A percentile compares a stretch with the other conserved stretches of the same genome.
Evolutionary conservation across 495 filamentous ascomycete genomes (phyloP).

Genomic region (Alectoria sarmentosa): DNA sequence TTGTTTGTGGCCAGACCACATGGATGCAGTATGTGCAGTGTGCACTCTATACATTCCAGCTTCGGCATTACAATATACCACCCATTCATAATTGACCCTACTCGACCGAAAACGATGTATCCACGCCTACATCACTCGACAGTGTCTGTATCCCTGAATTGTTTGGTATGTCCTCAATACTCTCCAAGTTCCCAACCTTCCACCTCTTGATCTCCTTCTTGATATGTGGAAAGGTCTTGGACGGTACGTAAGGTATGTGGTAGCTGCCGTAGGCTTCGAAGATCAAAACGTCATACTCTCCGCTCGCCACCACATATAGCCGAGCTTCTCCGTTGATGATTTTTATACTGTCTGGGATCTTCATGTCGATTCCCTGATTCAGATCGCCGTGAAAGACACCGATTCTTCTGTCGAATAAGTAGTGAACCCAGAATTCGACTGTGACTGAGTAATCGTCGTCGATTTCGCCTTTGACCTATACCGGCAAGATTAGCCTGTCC

Average conservation of each 20-base stretch:
- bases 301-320: neutral
- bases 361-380: neutral
- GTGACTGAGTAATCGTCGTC: neutral
- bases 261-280: neutral
- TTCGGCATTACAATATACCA: neutral
- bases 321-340: neutral
- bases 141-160: neutral
- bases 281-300: neutral
- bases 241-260: neutral
- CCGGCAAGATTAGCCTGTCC: neutral
- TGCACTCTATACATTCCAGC: neutral
- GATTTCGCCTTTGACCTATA: neutral
- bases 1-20: neutral
- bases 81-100: neutral
- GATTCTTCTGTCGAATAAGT: neutral
- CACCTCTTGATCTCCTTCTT: neutral
- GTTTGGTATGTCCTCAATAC: neutral
- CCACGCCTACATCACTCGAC: neutral
- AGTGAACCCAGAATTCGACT: neutral
- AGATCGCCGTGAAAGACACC: neutral
- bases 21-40: neutral
- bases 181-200: neutral
- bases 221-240: neutral
- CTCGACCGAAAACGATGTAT: neutral
- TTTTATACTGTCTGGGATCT: neutral